Evolutionary conservation across 1,139 yeast genomes (phyloP).

Genomic region (Kluyveromyces sp.): DNA sequence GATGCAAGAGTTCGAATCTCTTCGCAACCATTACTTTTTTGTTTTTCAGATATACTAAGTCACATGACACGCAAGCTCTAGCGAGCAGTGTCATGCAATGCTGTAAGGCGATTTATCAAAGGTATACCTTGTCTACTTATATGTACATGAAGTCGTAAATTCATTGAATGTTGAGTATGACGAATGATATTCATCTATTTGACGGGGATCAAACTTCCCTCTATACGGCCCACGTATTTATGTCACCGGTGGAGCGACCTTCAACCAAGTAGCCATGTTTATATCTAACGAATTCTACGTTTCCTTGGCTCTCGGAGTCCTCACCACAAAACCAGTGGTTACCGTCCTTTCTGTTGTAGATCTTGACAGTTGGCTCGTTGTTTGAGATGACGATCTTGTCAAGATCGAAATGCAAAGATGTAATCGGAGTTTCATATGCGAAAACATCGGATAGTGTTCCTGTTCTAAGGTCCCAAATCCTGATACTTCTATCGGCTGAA

Average conservation of each 20-base stretch:
- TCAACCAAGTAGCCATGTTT: constrained; percentile 58
- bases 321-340: constrained; percentile 48
- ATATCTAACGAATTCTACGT: constrained; percentile 41
- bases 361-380: constrained; percentile 42
- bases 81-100: too few relatives aligned
- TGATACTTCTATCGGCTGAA: constrained; percentile 53
- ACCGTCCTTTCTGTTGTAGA: constrained; percentile 49
- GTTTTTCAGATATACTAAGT: not conserved
- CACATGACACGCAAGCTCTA: too few relatives aligned
- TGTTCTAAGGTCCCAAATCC: constrained; percentile 67
- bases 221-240: constrained; percentile 53
- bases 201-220: not conserved
- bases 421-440: constrained; percentile 48
- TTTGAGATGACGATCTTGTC: constrained; percentile 47
- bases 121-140: too few relatives aligned
- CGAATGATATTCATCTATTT: not conserved
- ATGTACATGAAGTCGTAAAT: too few relatives aligned
- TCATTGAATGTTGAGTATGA: not conserved
- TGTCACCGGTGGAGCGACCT: constrained; percentile 51
- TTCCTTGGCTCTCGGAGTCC: constrained; percentile 22
- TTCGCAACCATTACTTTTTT: constrained; percentile 18
- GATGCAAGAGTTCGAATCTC: constrained; percentile 24
- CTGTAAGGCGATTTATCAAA: too few relatives aligned
- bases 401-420: constrained; percentile 49
- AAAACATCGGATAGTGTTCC: constrained; percentile 56